These are phyloP conservation scores for Wickerhamomyces alni DNA, from an alignment of 805 yeast species.

Conservation along the genomic window DNA sequence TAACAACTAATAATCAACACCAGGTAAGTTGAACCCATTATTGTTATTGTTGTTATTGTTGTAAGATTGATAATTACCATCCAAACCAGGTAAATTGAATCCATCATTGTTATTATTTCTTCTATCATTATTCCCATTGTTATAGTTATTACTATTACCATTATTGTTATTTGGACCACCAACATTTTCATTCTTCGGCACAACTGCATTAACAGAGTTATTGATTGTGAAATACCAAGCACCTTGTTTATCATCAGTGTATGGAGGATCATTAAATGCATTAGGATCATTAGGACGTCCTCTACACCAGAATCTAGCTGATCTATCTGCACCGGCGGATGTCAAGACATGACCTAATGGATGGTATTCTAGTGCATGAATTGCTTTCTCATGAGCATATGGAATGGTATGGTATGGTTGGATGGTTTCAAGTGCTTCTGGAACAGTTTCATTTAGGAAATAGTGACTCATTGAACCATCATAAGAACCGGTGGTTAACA, in stretches of 20 bases:
- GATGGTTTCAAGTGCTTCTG: constrained; percentile 32
- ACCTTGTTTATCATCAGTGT: constrained; percentile 56
- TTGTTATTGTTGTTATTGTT: neutral
- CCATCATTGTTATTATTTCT: constrained; percentile 1
- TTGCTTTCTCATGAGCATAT: constrained; percentile 90
- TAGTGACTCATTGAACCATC: constrained; percentile 85
- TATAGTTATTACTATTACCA: neutral
- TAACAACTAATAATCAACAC: constrained; percentile 12
- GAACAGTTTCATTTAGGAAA: constrained; percentile 40
- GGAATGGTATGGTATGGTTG: constrained; percentile 62
- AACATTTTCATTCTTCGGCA: constrained; percentile 26
- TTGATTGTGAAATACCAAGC: constrained; percentile 49
- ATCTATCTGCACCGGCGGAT: constrained; percentile 90
- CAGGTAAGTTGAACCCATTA: constrained; percentile 12
- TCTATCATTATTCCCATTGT: neutral
- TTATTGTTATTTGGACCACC: constrained; percentile 8
- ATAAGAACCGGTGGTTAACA: constrained; percentile 80
- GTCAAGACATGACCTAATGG: constrained; percentile 90
- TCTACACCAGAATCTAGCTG: constrained; percentile 91
- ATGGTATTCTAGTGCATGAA: constrained; percentile 85
- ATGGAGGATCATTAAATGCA: constrained; percentile 76
- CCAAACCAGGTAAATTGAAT: constrained; percentile 14
- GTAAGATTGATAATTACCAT: constrained; percentile 4
- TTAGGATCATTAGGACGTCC: constrained; percentile 85
- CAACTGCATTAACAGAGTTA: constrained; percentile 28